Conservation (phyloP, 1,139 yeast genomes). For the Debaryomycetaceae sp. region DNA sequence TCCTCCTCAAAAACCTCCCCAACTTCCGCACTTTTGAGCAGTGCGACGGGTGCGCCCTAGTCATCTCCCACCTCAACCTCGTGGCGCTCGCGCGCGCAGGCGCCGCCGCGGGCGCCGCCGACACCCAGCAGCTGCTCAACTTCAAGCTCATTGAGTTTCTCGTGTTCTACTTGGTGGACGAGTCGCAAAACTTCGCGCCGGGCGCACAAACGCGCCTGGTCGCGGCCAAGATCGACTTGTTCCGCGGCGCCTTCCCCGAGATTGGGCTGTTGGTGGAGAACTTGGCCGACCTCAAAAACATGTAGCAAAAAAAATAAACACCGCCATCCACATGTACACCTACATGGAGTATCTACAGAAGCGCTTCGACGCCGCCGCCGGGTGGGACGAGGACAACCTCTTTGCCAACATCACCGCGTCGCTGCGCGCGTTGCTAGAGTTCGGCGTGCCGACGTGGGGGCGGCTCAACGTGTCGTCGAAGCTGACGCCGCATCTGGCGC, state of each 20-base stretch:
- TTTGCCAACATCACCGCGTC: slow-evolving; percentile 72
- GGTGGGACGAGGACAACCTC: slow-evolving; percentile 75
- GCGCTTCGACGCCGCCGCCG: slow-evolving; percentile 63
- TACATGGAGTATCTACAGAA: slow-evolving; percentile 82
- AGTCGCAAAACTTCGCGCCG: slow-evolving; percentile 22
- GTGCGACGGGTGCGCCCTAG: slow-evolving; percentile 50
- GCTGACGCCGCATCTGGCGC: slow-evolving; percentile 67
- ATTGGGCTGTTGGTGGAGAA: slow-evolving; percentile 39
- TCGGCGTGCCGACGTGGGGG: slow-evolving; percentile 66
- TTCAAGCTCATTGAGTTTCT: slow-evolving; percentile 68
- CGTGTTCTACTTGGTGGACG: slow-evolving; percentile 70
- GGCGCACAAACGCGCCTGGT: slow-evolving; percentile 34
- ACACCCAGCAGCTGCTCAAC: slow-evolving; percentile 38
- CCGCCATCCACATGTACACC: slow-evolving; percentile 49
- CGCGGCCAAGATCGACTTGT: slow-evolving; percentile 50
- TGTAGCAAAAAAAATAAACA: slow-evolving; percentile 8
- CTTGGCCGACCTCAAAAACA: slow-evolving; percentile 30
- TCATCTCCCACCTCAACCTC: slow-evolving; percentile 40
- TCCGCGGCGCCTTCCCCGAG: slow-evolving; percentile 43
- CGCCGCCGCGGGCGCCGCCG: slow-evolving; percentile 1
- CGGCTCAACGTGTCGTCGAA: slow-evolving; percentile 68
- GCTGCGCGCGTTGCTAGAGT: slow-evolving; percentile 67
- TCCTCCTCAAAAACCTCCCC: slow-evolving; percentile 52
- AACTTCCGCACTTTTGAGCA: slow-evolving; percentile 60
- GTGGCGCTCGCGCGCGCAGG: slow-evolving; percentile 5